Percentiles rank a stretch among this genome's conserved stretches.
These are phyloP conservation scores for Cruciata laevipes DNA, from an alignment of 257 asterid genomes.

Conservation along the genomic window DNA sequence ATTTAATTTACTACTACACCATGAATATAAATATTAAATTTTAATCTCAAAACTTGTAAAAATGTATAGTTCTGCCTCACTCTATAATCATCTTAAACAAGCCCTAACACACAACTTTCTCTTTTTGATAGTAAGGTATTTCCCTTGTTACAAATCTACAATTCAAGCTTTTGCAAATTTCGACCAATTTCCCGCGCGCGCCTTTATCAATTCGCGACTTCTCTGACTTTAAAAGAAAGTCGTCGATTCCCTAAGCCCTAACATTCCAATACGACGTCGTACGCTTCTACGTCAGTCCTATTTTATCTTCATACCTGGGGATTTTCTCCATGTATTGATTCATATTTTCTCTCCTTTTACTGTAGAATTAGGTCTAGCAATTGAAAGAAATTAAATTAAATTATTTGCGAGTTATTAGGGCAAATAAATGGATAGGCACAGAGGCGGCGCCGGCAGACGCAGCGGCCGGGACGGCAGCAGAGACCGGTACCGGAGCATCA, in stretches of 20 bases:
- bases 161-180: neutral
- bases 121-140: too few species aligned
- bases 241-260: neutral
- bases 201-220: neutral
- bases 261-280: neutral
- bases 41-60: too few species aligned
- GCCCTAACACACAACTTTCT: too few species aligned
- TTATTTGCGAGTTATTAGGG: neutral
- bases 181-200: neutral
- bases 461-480: constrained; percentile 14
- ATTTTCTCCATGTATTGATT: neutral
- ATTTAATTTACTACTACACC: too few species aligned
- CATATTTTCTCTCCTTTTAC: neutral
- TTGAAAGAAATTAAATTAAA: neutral
- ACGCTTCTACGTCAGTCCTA: neutral
- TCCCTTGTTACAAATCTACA: neutral
- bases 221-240: neutral
- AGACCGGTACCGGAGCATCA: constrained; percentile 16
- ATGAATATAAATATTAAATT: too few species aligned
- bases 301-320: neutral
- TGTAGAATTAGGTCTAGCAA: neutral
- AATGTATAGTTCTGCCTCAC: too few species aligned
- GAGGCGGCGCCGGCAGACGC: constrained; percentile 6
- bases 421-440: constrained; percentile 20
- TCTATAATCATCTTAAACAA: too few species aligned